Evolutionary conservation across 164 flowering plant species (phyloP).

Genomic region (Saururus chinensis): DNA sequence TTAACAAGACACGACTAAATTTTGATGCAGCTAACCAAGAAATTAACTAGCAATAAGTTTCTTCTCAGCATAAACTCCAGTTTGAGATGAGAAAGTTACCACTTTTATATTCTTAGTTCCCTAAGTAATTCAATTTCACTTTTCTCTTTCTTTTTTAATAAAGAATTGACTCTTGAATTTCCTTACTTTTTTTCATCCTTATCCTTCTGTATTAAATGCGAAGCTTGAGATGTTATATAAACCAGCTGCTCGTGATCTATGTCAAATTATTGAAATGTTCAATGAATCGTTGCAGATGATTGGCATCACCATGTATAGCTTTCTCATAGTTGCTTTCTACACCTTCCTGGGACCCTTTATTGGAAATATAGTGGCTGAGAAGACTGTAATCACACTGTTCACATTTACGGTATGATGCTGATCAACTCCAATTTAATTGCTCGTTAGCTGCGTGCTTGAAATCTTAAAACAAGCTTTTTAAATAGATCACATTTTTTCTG

Average conservation of each 20-base stretch:
- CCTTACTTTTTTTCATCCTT: background rate
- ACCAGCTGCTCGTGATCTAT: background rate
- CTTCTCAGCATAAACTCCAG: too few species aligned
- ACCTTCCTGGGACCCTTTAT: conserved; percentile 74
- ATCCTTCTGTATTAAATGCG: background rate
- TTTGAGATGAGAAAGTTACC: background rate
- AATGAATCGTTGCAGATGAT: conserved; percentile 48
- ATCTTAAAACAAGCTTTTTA: background rate
- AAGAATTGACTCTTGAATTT: too few species aligned
- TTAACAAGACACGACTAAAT: background rate
- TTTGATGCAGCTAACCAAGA: too few species aligned
- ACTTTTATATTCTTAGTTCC: too few species aligned
- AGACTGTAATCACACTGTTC: conserved; percentile 46
- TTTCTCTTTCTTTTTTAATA: background rate
- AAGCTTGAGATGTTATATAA: background rate
- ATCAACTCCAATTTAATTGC: too few species aligned
- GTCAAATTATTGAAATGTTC: background rate
- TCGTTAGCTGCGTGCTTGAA: background rate
- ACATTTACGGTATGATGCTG: conserved; percentile 47
- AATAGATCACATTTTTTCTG: background rate
- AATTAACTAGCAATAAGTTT: too few species aligned
- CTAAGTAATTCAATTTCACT: too few species aligned
- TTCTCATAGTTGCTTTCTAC: conserved; percentile 62
- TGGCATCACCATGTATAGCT: conserved; percentile 59
- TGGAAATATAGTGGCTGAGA: conserved; percentile 63